A percentile compares a stretch with the other conserved stretches of the same genome.
phyloP scores from a whole-genome alignment of 192 early-diverging fungal species.

The Umbelopsis isabellina region DNA sequence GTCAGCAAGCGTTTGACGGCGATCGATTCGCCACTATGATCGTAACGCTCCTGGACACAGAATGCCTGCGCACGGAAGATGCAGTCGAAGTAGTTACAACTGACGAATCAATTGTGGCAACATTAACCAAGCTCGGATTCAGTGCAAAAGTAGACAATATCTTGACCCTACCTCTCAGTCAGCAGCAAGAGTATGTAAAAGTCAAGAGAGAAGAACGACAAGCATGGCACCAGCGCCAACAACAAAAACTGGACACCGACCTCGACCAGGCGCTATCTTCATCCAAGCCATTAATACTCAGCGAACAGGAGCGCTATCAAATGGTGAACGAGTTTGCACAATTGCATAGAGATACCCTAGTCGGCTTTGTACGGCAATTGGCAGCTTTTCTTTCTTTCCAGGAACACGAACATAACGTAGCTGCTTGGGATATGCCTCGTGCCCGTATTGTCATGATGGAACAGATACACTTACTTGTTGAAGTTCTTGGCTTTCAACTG shows the following conservation, averaged over 20 bases:
- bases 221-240: neutral
- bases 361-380: neutral
- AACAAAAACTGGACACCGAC: neutral
- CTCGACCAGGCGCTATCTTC: neutral
- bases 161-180: neutral
- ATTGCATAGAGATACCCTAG: neutral
- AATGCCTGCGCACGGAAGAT: neutral
- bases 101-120: neutral
- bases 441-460: neutral
- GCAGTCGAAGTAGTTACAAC: neutral
- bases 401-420: neutral
- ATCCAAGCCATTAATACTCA: constrained; percentile 10
- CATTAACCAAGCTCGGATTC: neutral
- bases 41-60: neutral
- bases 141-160: neutral
- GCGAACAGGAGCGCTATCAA: neutral
- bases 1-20: constrained; percentile 1
- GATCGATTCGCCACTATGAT: neutral
- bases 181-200: constrained; percentile 2
- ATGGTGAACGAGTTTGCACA: neutral
- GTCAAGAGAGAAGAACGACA: constrained; percentile 4
- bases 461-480: neutral
- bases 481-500: neutral
- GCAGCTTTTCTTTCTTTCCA: constrained; percentile 6
- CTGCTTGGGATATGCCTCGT: constrained; percentile 6